phyloP scores from a whole-genome alignment of 192 early-diverging fungal species.

The Entomortierella beljakovae region DNA sequence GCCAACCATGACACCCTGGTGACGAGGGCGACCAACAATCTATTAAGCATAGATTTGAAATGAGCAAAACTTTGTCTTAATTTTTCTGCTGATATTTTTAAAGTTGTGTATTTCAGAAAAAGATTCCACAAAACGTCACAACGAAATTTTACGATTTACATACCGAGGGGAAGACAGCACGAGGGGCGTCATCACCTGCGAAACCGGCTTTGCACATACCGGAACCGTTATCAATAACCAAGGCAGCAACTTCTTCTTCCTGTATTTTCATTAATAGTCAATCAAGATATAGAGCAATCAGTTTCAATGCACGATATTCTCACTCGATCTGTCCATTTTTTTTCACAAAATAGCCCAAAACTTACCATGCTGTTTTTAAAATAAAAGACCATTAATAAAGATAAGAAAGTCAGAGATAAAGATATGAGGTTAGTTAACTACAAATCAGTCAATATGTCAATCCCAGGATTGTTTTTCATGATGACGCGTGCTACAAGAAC shows the following conservation, averaged over 20 bases:
- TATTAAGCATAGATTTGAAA: constrained; percentile 54
- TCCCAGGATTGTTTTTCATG: too few species aligned
- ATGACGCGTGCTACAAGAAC: too few species aligned
- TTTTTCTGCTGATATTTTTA: neutral
- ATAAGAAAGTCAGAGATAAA: neutral
- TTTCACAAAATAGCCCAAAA: neutral
- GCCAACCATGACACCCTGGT: constrained; percentile 92
- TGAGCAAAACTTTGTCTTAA: neutral
- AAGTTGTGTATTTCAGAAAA: neutral
- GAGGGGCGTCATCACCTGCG: constrained; percentile 91
- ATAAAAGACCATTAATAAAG: neutral
- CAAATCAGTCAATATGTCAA: neutral
- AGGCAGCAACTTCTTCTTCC: constrained; percentile 88
- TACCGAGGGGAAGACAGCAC: constrained; percentile 72
- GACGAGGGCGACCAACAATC: constrained; percentile 88
- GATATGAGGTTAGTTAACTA: neutral
- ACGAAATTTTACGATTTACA: constrained; percentile 12
- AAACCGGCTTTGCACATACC: constrained; percentile 97
- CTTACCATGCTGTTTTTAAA: constrained; percentile 17
- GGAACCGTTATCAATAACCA: constrained; percentile 94
- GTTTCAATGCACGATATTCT: neutral
- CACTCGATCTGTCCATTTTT: neutral
- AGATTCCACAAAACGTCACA: constrained; percentile 23
- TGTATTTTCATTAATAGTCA: neutral
- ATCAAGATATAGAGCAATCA: neutral